Evolutionary conservation across 139 green algal species (phyloP), one percentile per base, ranked within the genome.

Genomic region (Coelastrella sp.): DNA sequence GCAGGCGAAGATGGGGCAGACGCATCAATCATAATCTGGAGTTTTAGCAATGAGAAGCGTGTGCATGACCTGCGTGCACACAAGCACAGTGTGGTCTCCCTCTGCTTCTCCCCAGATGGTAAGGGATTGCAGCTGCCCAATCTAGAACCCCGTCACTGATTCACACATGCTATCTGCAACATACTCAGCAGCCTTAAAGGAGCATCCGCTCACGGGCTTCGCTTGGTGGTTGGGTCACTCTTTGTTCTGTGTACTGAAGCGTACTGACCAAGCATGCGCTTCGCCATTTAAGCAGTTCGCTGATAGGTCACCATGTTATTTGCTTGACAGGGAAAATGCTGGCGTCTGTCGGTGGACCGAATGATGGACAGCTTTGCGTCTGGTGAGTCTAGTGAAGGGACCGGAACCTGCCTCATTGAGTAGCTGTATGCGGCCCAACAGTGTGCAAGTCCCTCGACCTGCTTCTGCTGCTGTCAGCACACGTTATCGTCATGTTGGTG

Each of bases 21-120:
- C 4, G 66, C 93, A 3, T 80, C 90, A 7, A 68, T 95, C 2
- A 32, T 91, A 1, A 73, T 95, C 3, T 95, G 91, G 88, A 90
- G 93, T 7, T 22, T 86, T 5, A 74, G 8, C 7, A 92, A 23
- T 17, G 76, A 88, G 17, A 32, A 64, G 5, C 91, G 83, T 59
- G 2, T 92, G 13, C 83, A 87, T 14, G 76, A 92, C 23, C 80
- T 93, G 2, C 90, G 89, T n/a, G 89, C 77, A 19, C 92, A 95
- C 83, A 94, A 93, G 89, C 60, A 92, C 64, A 92, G 92, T 56
- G 61, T 96, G 2, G 81, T 60, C 0, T 88, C 73, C 57, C 14
- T 95, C 4, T 11, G 56, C 13, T 95, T 95, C 91, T 93, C 91
- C 19, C 85, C 88, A 14, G 91, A 95, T 76, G 90, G 91, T 71